Percentiles rank a stretch among this genome's conserved stretches.
phyloP scores from a whole-genome alignment of 441 rosid species.

The Euphorbia schlechtendalii region DNA sequence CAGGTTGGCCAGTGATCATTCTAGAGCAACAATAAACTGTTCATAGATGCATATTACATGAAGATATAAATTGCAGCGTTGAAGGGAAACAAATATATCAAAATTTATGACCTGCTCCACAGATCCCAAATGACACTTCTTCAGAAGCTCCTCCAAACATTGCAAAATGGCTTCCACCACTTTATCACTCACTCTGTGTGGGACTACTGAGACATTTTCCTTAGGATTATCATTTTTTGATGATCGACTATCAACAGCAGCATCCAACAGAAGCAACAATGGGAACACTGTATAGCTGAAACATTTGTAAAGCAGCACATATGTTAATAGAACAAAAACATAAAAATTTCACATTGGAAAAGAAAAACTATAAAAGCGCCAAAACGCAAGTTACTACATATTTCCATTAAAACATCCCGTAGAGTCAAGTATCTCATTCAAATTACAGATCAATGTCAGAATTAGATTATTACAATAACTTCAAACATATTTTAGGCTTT shows the following conservation, averaged over 20 bases:
- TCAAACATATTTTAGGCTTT: not conserved
- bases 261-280: constrained; percentile 76
- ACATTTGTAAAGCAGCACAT: constrained; percentile 8
- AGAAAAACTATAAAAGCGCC: not conserved
- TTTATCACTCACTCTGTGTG: constrained; percentile 55
- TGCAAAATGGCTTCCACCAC: constrained; percentile 71
- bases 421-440: not conserved
- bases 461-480: not conserved
- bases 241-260: constrained; percentile 56
- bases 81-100: not conserved
- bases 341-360: not conserved
- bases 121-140: constrained; percentile 58
- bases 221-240: constrained; percentile 23
- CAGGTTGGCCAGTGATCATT: not conserved
- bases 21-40: not conserved
- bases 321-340: not conserved
- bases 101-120: constrained; percentile 60
- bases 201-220: constrained; percentile 19
- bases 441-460: not conserved
- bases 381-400: not conserved
- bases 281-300: constrained; percentile 82
- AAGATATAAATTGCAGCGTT: not conserved
- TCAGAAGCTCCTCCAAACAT: constrained; percentile 83
- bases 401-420: not conserved
- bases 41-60: not conserved